phyloP scores from a whole-genome alignment of 148 eudicot species.

The Dianthus caryophyllus region DNA sequence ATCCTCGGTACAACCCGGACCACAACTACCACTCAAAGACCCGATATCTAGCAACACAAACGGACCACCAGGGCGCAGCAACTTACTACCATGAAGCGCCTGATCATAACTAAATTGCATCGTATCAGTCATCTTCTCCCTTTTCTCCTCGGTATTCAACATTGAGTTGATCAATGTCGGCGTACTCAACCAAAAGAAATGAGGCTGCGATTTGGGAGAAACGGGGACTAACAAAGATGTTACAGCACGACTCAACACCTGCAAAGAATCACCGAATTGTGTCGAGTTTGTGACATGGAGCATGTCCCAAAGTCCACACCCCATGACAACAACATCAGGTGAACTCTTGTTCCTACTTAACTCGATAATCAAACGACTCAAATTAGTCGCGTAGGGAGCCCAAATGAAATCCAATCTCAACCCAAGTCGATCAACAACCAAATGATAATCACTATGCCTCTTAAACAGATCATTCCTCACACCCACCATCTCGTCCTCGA shows the following conservation, averaged over 20 bases:
- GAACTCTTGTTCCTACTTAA: conserved; percentile 38
- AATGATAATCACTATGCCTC: conserved; percentile 82
- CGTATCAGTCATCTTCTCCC: conserved; percentile 57
- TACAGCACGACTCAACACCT: conserved; percentile 40
- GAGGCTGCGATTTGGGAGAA: conserved; percentile 47
- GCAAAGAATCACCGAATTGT: conserved; percentile 46
- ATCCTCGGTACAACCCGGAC: conserved; percentile 61
- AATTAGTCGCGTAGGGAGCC: conserved; percentile 73
- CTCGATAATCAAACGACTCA: conserved; percentile 40
- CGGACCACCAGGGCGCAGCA: conserved; percentile 72
- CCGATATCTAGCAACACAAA: conserved; percentile 56
- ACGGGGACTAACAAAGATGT: conserved; percentile 41
- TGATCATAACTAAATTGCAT: conserved; percentile 37
- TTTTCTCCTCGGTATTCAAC: conserved; percentile 86
- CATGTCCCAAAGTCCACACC: conserved; percentile 97
- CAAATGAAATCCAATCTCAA: conserved; percentile 82
- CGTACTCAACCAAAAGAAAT: conserved; percentile 86
- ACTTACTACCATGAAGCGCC: conserved; percentile 46
- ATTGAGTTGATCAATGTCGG: conserved; percentile 70
- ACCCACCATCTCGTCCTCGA: conserved; percentile 44
- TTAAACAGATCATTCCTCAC: conserved; percentile 65
- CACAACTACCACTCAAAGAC: conserved; percentile 61
- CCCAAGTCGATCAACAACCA: conserved; percentile 56
- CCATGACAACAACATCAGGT: conserved; percentile 86
- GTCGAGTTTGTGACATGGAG: conserved; percentile 57